Evolutionary conservation across 2,329 filamentous ascomycete species (phyloP).

Genomic region (Fusarium floridanum): DNA sequence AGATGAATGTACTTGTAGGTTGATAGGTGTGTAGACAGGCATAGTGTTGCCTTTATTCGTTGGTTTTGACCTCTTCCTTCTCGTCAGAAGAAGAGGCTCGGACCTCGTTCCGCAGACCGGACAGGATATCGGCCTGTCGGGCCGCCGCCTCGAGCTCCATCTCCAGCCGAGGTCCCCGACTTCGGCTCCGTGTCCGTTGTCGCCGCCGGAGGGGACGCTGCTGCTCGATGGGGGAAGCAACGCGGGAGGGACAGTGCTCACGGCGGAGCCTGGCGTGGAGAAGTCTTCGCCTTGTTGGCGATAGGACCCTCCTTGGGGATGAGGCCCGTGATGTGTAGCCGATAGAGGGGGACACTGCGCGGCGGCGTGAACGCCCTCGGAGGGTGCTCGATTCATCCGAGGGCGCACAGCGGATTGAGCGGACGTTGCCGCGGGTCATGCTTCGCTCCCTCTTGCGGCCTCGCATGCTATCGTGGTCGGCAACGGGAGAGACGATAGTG

Average conservation of each 20-base stretch:
- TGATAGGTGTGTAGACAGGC: background rate
- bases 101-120: slow-evolving; percentile 53
- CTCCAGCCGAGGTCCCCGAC: slow-evolving; percentile 51
- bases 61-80: slow-evolving; percentile 30
- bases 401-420: slow-evolving; percentile 47
- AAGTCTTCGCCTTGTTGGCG: slow-evolving; percentile 57
- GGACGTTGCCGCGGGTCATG: slow-evolving; percentile 50
- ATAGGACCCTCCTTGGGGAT: slow-evolving; percentile 52
- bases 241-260: slow-evolving; percentile 59
- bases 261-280: slow-evolving; percentile 58
- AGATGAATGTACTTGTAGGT: background rate
- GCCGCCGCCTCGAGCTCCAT: slow-evolving; percentile 43
- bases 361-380: slow-evolving; percentile 56
- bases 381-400: slow-evolving; percentile 59
- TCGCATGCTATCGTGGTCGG: slow-evolving; percentile 50
- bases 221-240: slow-evolving; percentile 52
- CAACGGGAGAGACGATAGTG: slow-evolving; percentile 35
- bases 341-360: slow-evolving; percentile 54
- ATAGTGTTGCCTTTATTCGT: slow-evolving; percentile 12
- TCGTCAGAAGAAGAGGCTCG: slow-evolving; percentile 44
- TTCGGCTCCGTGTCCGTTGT: slow-evolving; percentile 56
- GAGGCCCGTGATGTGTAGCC: slow-evolving; percentile 50
- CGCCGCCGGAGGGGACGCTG: slow-evolving; percentile 49
- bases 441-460: slow-evolving; percentile 58
- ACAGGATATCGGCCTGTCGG: slow-evolving; percentile 47